Base-by-base conservation (phyloP, 306 rosid species). In the Morella rubra region DNA sequence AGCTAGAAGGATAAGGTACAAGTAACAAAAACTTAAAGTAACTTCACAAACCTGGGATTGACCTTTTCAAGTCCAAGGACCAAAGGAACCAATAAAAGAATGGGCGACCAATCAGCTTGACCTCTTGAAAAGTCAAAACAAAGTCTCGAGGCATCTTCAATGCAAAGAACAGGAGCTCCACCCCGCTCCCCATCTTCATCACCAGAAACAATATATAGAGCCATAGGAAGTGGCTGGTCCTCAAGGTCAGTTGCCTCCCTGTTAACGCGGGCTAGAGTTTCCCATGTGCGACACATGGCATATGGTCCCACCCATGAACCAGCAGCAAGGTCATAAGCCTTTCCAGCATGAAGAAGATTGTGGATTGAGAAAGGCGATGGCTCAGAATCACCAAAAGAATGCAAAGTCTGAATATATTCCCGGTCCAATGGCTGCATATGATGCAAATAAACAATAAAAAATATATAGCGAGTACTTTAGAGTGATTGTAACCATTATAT, bases 291-390 rank as follows among this genome's bases (percentile, higher is more conserved):
- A 79, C 99, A 95, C 96, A 95, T 89, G 52, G 99, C 99, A 92
- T 95, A 95, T 20, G 99, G 99, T 19, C 99, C 99, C 75, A 95
- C 91, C 99, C 99, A 95, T 61, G 97, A 95, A 64, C 99, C 99
- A 72, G 90, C 93, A 70, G 97, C 91, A 24, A 95, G 93, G 77
- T 85, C 89, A 81, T 95, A 95, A 84, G 87, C 86, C 80, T 83
- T 90, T 62, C 99, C 99, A 54, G 97, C 96, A 72, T 85, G 85
- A 76, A 95, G 95, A 81, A 95, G 93, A 81, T 90, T 95, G 86
- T 92, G 99, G 62, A 95, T 87, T 19, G 99, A 95, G 73, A 92
- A 95, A 65, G 81, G 72, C 14, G 89, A 86, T 37, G 85, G 83
- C 82, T 84, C 93, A 15, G 91, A 86, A 90, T 95, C 99, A 79